These are phyloP conservation scores for Phytophthora uliginosa DNA, from an alignment of 352 stramenopile genomes.

Conservation along the genomic window DNA sequence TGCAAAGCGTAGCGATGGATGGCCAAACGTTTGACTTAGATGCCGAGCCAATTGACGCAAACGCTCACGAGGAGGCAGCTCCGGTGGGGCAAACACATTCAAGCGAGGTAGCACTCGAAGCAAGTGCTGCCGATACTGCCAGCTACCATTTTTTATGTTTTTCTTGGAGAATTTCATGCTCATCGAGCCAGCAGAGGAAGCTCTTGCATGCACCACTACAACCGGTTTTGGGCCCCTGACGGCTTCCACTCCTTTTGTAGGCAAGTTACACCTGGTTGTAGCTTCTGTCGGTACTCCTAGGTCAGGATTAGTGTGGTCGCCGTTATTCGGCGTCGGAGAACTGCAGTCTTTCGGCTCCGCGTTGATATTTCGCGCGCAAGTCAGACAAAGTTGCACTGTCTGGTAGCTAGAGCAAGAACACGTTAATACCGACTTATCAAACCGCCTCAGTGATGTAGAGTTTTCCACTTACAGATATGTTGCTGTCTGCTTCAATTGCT, in stretches of 20 bases:
- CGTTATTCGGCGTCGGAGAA: slow-evolving; percentile 9
- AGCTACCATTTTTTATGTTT: slow-evolving; percentile 43
- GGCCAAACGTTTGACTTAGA: slow-evolving; percentile 50
- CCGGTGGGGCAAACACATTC: slow-evolving; percentile 13
- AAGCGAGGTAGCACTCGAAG: slow-evolving; percentile 41
- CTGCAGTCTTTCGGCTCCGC: slow-evolving; percentile 1
- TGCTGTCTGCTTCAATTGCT: slow-evolving; percentile 50
- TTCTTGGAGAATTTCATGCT: slow-evolving; percentile 46
- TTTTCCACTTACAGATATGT: slow-evolving; percentile 48
- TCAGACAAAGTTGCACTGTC: slow-evolving; percentile 51
- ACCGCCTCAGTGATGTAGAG: not conserved
- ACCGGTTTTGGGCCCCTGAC: slow-evolving; percentile 29
- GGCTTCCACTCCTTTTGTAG: slow-evolving; percentile 14
- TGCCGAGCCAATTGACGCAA: slow-evolving; percentile 51
- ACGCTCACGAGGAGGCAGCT: slow-evolving; percentile 30
- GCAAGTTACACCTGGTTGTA: not conserved
- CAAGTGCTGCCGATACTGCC: slow-evolving; percentile 42
- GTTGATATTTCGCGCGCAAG: slow-evolving; percentile 45
- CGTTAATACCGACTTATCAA: not conserved
- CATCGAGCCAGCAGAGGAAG: slow-evolving; percentile 35
- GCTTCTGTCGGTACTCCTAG: not conserved
- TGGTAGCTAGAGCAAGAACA: slow-evolving; percentile 44
- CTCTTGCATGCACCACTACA: slow-evolving; percentile 34
- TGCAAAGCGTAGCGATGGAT: slow-evolving; percentile 62
- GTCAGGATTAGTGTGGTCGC: not conserved